Evolutionary conservation across 805 yeast genomes (phyloP).

Genomic region (Tetrapisispora pingtungensis): DNA sequence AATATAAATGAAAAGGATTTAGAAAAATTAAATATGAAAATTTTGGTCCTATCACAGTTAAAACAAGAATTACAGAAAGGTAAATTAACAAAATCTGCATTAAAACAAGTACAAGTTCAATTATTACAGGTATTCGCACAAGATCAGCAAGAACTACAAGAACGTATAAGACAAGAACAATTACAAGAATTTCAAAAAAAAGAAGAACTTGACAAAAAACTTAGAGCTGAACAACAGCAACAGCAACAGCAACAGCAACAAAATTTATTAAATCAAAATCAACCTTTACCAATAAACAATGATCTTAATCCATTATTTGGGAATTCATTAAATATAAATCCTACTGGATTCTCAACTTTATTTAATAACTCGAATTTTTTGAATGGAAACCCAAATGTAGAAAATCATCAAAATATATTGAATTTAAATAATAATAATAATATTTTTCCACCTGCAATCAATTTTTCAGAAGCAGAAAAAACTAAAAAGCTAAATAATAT

Average conservation of each 20-base stretch:
- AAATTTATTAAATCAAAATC: slow-evolving; percentile 11
- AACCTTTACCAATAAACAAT: not conserved
- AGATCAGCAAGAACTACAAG: slow-evolving; percentile 26
- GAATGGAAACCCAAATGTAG: slow-evolving; percentile 3
- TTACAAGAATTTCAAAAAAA: slow-evolving; percentile 11
- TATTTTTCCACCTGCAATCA: slow-evolving; percentile 7
- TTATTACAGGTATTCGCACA: slow-evolving; percentile 33
- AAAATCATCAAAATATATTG: slow-evolving; percentile 13
- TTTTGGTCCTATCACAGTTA: slow-evolving; percentile 29
- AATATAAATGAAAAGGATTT: not conserved
- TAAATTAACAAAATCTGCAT: slow-evolving; percentile 24
- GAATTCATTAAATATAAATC: slow-evolving; percentile 3
- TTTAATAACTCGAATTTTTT: slow-evolving; percentile 13
- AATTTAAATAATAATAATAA: slow-evolving; percentile 7
- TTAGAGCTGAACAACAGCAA: slow-evolving; percentile 9
- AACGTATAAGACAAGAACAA: slow-evolving; percentile 20
- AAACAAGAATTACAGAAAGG: slow-evolving; percentile 29
- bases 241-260: slow-evolving; percentile 18
- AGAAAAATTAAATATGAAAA: slow-evolving; percentile 24
- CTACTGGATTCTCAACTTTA: slow-evolving; percentile 11
- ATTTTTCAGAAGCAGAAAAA: slow-evolving; percentile 13
- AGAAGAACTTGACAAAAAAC: slow-evolving; percentile 13
- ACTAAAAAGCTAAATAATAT: slow-evolving; percentile 12
- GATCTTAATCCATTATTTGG: slow-evolving; percentile 12
- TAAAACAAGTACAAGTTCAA: slow-evolving; percentile 32